phyloP scores from a whole-genome alignment of 805 yeast species.

The Suhomyces sp. region DNA sequence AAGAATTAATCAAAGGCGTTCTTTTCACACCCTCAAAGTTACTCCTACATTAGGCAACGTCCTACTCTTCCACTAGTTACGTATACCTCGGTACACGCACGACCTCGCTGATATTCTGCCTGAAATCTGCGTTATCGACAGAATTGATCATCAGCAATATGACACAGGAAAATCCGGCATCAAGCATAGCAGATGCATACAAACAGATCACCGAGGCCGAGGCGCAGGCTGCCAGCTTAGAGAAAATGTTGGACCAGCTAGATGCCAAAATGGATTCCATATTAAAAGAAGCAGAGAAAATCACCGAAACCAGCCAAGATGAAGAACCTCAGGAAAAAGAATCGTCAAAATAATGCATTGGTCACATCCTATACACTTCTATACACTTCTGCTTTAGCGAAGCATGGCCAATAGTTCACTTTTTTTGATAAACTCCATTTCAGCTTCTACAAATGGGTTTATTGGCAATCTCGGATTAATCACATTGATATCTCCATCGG shows the following conservation, averaged over 20 bases:
- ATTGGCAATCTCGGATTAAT: conserved; percentile 67
- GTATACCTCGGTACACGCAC: not conserved
- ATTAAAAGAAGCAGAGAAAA: conserved; percentile 46
- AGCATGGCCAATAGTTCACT: conserved; percentile 13
- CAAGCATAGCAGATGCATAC: conserved; percentile 53
- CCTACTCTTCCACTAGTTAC: too few species aligned
- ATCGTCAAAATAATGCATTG: not conserved
- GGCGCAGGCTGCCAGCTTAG: conserved; percentile 56
- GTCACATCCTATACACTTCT: too few species aligned
- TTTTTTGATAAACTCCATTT: conserved; percentile 50
- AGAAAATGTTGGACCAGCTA: conserved; percentile 59
- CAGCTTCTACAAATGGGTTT: conserved; percentile 68
- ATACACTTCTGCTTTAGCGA: not conserved
- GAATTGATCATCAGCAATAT: conserved; percentile 13
- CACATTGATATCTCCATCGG: conserved; percentile 23
- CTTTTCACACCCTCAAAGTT: too few species aligned
- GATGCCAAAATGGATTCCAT: conserved; percentile 64
- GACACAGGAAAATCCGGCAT: conserved; percentile 28
- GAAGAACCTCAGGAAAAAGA: conserved; percentile 2
- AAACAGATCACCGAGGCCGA: conserved; percentile 68
- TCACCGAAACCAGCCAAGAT: conserved; percentile 5
- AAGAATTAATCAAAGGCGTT: too few species aligned
- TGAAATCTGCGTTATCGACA: not conserved
- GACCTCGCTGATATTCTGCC: not conserved
- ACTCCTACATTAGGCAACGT: too few species aligned